Evolutionary conservation across 2,329 filamentous ascomycete genomes (phyloP).

Genomic region (Aureobasidium sp.): DNA sequence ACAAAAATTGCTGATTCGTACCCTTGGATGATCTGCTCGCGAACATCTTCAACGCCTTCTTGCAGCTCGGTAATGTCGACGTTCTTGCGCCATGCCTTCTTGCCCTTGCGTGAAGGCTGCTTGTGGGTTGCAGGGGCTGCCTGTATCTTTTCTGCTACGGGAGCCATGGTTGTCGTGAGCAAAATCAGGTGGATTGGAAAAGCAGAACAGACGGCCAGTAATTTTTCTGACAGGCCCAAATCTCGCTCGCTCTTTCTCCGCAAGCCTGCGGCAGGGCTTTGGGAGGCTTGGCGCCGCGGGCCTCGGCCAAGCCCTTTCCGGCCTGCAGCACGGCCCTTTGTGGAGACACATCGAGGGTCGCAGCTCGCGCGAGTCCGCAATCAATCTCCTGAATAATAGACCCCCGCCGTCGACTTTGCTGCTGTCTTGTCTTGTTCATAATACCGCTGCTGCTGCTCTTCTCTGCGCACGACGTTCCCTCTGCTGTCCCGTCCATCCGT

Average conservation of each 20-base stretch:
- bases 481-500: neutral
- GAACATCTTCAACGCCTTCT: conserved; percentile 70
- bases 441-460: neutral
- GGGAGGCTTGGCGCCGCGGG: neutral
- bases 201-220: neutral
- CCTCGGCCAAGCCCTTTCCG: conserved; percentile 5
- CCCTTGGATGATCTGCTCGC: conserved; percentile 88
- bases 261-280: neutral
- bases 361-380: conserved; percentile 2
- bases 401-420: too few species aligned
- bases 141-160: neutral
- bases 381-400: conserved; percentile 7
- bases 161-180: neutral
- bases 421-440: neutral
- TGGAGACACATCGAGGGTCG: neutral
- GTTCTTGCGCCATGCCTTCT: conserved; percentile 98
- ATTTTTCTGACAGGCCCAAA: neutral
- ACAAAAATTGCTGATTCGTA: conserved; percentile 30
- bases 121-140: conserved; percentile 67
- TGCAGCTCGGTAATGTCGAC: conserved; percentile 85
- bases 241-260: neutral
- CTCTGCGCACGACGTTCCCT: neutral
- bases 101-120: conserved; percentile 90
- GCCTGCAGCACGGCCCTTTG: neutral
- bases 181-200: neutral